Conservation (phyloP, 306 rosid genomes). For the Chamaecrista fasciculata region DNA sequence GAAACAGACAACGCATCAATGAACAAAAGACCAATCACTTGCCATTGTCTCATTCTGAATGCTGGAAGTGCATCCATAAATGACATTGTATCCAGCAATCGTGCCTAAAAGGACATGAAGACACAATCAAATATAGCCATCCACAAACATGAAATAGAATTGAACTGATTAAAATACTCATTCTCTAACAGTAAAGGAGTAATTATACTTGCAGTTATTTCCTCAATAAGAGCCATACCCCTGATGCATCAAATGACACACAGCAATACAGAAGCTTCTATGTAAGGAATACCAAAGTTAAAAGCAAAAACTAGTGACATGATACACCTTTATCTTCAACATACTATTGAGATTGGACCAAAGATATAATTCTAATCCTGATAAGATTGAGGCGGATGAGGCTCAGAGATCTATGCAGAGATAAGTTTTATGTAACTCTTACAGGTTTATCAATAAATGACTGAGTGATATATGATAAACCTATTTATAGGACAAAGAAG, state of each 20-base stretch:
- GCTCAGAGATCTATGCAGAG: not conserved
- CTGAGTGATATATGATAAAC: not conserved
- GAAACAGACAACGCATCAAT: slow-evolving; percentile 78
- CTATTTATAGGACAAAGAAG: not conserved
- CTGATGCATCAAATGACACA: not conserved
- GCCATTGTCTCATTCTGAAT: slow-evolving; percentile 88
- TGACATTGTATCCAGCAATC: slow-evolving; percentile 85
- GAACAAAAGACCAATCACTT: slow-evolving; percentile 71
- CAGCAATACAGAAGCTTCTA: not conserved
- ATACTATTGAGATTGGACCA: not conserved
- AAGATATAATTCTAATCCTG: not conserved
- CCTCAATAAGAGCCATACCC: not conserved
- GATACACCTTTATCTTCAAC: not conserved
- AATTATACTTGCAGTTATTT: not conserved
- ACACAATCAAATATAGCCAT: slow-evolving; percentile 20
- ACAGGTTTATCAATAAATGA: not conserved
- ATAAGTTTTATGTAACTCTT: not conserved
- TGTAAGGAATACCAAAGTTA: not conserved
- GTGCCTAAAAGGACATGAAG: slow-evolving; percentile 44
- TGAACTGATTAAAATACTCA: not conserved
- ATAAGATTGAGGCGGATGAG: not conserved
- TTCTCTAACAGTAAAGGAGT: not conserved
- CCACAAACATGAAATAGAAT: not conserved
- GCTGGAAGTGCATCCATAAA: slow-evolving; percentile 79
- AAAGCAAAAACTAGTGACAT: not conserved